phyloP scores from a whole-genome alignment of 2,329 filamentous ascomycete genomes.

The Fusarium sp. region DNA sequence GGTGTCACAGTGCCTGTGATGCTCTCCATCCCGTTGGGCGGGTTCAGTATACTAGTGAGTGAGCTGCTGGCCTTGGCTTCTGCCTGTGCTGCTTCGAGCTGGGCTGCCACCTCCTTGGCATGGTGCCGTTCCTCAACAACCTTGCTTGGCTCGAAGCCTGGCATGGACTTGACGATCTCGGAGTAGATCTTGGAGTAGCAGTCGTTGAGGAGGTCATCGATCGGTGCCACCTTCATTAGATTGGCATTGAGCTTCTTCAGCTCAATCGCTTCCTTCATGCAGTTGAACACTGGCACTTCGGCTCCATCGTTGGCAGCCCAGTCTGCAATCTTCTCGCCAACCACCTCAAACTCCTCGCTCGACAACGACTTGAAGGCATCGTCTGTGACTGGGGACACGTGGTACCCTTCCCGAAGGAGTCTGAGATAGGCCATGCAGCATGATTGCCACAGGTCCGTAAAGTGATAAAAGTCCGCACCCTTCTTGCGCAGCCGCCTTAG shows the following conservation, averaged over 20 bases:
- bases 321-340: constrained; percentile 65
- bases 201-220: constrained; percentile 95
- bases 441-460: constrained; percentile 69
- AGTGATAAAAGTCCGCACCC: constrained; percentile 78
- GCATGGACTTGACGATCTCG: constrained; percentile 71
- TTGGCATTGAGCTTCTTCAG: constrained; percentile 82
- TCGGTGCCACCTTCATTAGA: constrained; percentile 84
- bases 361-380: constrained; percentile 67
- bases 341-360: constrained; percentile 68
- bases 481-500: constrained; percentile 85
- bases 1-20: constrained; percentile 50
- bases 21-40: constrained; percentile 54
- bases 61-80: constrained; percentile 51
- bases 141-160: constrained; percentile 60
- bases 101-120: constrained; percentile 55
- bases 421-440: constrained; percentile 66
- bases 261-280: constrained; percentile 69
- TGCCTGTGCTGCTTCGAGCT: constrained; percentile 50
- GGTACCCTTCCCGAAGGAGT: constrained; percentile 62
- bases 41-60: constrained; percentile 58
- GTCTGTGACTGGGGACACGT: constrained; percentile 60
- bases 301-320: constrained; percentile 60
- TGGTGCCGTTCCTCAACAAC: constrained; percentile 60
- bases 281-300: constrained; percentile 59
- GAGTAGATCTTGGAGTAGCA: constrained; percentile 84